phyloP scores from a whole-genome alignment of 495 filamentous ascomycete species.

The Aspergillus nanangensis region DNA sequence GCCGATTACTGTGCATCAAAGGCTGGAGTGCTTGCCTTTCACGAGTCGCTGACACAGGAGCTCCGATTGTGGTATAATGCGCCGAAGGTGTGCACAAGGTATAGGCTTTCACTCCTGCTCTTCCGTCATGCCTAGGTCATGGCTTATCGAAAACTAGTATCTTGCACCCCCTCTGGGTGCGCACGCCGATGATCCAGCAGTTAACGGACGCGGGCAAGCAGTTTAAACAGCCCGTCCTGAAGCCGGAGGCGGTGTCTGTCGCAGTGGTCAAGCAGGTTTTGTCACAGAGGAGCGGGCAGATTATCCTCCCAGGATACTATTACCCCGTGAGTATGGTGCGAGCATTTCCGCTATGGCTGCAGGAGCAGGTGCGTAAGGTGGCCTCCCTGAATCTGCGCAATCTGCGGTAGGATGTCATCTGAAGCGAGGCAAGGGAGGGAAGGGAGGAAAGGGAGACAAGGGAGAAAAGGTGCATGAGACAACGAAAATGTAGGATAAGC shows the following conservation, averaged over 20 bases:
- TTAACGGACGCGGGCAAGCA: conserved; percentile 31
- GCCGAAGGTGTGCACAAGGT: conserved; percentile 41
- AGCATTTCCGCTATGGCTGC: conserved; percentile 37
- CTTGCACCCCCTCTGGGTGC: conserved; percentile 43
- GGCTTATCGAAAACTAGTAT: conserved; percentile 22
- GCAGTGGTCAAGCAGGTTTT: conserved; percentile 40
- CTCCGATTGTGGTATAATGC: conserved; percentile 38
- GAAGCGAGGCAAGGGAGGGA: no score
- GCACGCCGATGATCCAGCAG: conserved; percentile 40
- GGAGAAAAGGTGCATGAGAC: no score
- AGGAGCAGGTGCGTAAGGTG: conserved; percentile 29
- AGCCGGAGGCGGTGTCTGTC: conserved; percentile 29
- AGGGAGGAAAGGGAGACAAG: no score
- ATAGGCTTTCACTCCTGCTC: conserved; percentile 3
- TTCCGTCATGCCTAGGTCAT: no score
- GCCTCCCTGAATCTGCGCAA: conserved; percentile 20
- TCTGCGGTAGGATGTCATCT: no score
- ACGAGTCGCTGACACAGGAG: conserved; percentile 46
- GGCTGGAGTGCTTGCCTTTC: conserved; percentile 51
- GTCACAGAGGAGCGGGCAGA: conserved; percentile 36
- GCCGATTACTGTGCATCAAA: conserved; percentile 55
- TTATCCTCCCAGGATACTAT: conserved; percentile 26
- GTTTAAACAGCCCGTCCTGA: conserved; percentile 36
- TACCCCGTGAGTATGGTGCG: conserved; percentile 26
- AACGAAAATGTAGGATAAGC: no score